Percentiles rank a stretch among this genome's conserved stretches.
phyloP scores from a whole-genome alignment of 2,329 filamentous ascomycete species.

The Claviceps monticola region DNA sequence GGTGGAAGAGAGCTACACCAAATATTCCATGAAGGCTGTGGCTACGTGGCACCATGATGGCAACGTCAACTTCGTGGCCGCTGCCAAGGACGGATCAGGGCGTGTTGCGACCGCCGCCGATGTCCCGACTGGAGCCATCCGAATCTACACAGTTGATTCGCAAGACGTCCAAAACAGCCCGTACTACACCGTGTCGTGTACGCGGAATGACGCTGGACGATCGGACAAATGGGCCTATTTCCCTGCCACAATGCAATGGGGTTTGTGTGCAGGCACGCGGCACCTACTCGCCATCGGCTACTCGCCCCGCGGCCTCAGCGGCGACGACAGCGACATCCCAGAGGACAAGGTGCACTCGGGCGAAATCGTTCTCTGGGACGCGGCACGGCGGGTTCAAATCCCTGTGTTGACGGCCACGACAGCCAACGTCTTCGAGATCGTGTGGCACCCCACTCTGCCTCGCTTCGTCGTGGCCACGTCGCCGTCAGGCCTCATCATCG shows the following conservation, averaged over 20 bases:
- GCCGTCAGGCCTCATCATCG: constrained; percentile 30
- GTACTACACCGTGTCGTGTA: constrained; percentile 28
- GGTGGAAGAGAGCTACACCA: constrained; percentile 7
- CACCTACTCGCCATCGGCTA: constrained; percentile 48
- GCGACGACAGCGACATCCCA: constrained; percentile 44
- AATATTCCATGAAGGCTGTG: constrained; percentile 26
- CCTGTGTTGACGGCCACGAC: constrained; percentile 36
- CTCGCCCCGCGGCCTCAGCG: constrained; percentile 40
- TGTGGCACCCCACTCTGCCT: constrained; percentile 43
- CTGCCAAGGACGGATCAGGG: constrained; percentile 31
- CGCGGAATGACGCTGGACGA: constrained; percentile 18
- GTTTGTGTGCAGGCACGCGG: constrained; percentile 26
- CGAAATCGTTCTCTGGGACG: constrained; percentile 47
- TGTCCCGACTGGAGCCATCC: constrained; percentile 36
- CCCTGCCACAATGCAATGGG: constrained; percentile 52
- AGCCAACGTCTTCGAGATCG: constrained; percentile 50
- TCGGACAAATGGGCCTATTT: constrained; percentile 46
- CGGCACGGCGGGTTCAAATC: constrained; percentile 26
- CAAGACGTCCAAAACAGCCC: constrained; percentile 22
- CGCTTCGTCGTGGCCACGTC: constrained; percentile 46
- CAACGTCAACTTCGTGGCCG: constrained; percentile 49
- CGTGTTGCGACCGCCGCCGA: constrained; percentile 47
- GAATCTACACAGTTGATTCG: constrained; percentile 37
- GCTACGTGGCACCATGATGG: constrained; percentile 41
- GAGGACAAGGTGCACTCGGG: constrained; percentile 42